Base-by-base conservation (phyloP, 1,284 basidiomycete genomes). In the Phaffia rhodozyma region DNA sequence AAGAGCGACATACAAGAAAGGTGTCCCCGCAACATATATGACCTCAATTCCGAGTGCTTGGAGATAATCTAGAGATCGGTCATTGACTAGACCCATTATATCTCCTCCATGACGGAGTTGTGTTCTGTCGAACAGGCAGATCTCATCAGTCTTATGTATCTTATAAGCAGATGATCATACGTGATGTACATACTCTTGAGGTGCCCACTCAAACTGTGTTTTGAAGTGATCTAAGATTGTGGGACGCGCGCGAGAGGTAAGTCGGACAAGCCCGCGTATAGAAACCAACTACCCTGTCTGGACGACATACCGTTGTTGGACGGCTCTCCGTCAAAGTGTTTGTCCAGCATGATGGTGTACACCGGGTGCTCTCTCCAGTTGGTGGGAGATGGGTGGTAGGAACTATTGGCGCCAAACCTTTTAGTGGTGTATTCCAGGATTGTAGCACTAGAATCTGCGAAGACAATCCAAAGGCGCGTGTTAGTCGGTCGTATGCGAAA, bases 281-380 rank as follows among this genome's bases (percentile, higher is more conserved):
- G 38, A 43, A 43, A 43, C 13, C 2, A 43, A 43, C 38, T 43
- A 16, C 13, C 16, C 38, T 43, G 38, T 43, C 16, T 16, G 13
- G 9, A 20, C 34, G 25, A 55, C 27, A 47, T 16, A 51, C 55
- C 87, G 74, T 93, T 92, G 72, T 93, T 93, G 47, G 82, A 76
- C 3, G 91, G 90, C 71, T 90, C 87, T 6, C 91, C 91, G 71
- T 93, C 89, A 27, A 89, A 87, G 74, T 89, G 91, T 76, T 93
- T 93, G 81, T 94, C 91, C 71, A 91, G 75, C 60, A 93, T 84
- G 68, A 93, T 73, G 34, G 88, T 91, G 74, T 93, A 93, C 62
- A 84, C 82, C 1, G 91, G 89, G 23, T 91, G 76, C 20, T 82
- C 51, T 61, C 64, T 52, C 64, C 64, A 66, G 56, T 66, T 66